Conservation (phyloP, 2,329 filamentous ascomycete species). For the Stagonosporopsis cucurbitacearum region DNA sequence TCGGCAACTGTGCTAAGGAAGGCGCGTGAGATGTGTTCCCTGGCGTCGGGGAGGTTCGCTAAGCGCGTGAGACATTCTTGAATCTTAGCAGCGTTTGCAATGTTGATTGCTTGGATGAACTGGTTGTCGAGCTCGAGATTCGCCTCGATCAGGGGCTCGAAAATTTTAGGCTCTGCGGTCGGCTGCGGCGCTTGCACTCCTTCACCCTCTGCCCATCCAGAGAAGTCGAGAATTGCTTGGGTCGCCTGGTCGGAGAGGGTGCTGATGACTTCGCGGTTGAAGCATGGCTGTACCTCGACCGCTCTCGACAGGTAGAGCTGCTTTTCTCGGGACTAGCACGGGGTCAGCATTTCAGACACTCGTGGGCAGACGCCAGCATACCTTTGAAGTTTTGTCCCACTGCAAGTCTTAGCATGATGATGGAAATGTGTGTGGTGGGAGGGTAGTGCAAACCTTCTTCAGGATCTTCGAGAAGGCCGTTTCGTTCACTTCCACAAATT, state of each 20-base stretch:
- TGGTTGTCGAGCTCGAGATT: constrained; percentile 90
- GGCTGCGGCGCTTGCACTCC: constrained; percentile 72
- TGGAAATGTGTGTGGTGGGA: not conserved
- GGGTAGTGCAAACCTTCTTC: constrained; percentile 72
- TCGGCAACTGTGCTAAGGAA: constrained; percentile 91
- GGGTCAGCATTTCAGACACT: constrained; percentile 42
- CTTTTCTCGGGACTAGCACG: constrained; percentile 82
- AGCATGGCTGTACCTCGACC: constrained; percentile 97
- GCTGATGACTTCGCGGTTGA: constrained; percentile 96
- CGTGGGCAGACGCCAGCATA: constrained; percentile 45
- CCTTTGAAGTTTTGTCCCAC: constrained; percentile 99
- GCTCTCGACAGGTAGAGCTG: constrained; percentile 95
- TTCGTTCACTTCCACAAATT: constrained; percentile 98
- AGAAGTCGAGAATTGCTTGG: constrained; percentile 91
- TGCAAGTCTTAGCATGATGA: constrained; percentile 51
- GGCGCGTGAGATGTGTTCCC: constrained; percentile 83
- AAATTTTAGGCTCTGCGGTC: constrained; percentile 37
- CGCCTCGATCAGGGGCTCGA: constrained; percentile 61
- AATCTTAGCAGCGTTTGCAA: constrained; percentile 78
- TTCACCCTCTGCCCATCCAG: constrained; percentile 96
- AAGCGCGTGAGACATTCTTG: constrained; percentile 82
- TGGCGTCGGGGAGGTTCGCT: constrained; percentile 64
- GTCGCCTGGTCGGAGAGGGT: constrained; percentile 96
- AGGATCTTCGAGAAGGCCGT: constrained; percentile 98
- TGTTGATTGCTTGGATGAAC: constrained; percentile 83